Percentiles rank a stretch among this genome's conserved stretches.
Conservation (phyloP, 768 basidiomycete genomes). For the Suillus sp. region DNA sequence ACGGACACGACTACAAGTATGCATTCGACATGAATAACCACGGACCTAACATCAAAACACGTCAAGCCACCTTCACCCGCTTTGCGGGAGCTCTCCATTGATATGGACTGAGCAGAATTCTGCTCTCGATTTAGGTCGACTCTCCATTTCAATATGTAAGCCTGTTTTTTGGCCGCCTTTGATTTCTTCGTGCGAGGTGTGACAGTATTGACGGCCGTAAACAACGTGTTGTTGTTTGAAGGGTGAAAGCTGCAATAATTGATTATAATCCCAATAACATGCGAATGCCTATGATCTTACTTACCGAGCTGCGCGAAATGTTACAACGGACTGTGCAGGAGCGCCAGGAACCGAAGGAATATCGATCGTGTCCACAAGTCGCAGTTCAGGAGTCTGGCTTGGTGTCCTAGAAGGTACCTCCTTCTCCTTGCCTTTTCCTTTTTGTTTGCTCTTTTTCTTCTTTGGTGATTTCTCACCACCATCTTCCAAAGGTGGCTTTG, state of each 20-base stretch:
- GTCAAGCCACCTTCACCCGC: conserved; percentile 81
- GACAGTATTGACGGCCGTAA: conserved; percentile 71
- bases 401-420: conserved; percentile 36
- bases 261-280: conserved; percentile 15
- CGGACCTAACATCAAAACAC: conserved; percentile 85
- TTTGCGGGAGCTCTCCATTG: conserved; percentile 60
- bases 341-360: conserved; percentile 52
- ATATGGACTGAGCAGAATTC: conserved; percentile 64
- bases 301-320: conserved; percentile 68
- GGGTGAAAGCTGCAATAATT: conserved; percentile 57
- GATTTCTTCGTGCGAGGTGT: conserved; percentile 57
- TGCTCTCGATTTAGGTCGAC: conserved; percentile 57
- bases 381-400: conserved; percentile 30
- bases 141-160: conserved; percentile 76
- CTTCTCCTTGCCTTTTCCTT: conserved; percentile 43
- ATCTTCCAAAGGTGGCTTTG: conserved; percentile 27
- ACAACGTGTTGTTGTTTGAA: conserved; percentile 51
- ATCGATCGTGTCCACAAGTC: conserved; percentile 53
- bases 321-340: conserved; percentile 42
- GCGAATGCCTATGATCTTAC: conserved; percentile 13
- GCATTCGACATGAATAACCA: conserved; percentile 12
- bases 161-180: conserved; percentile 57
- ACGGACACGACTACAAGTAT: conserved; percentile 7
- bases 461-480: conserved; percentile 22
- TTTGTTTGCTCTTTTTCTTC: conserved; percentile 37